phyloP scores from a whole-genome alignment of 192 early-diverging fungal species.

The Coemansia sp. region DNA sequence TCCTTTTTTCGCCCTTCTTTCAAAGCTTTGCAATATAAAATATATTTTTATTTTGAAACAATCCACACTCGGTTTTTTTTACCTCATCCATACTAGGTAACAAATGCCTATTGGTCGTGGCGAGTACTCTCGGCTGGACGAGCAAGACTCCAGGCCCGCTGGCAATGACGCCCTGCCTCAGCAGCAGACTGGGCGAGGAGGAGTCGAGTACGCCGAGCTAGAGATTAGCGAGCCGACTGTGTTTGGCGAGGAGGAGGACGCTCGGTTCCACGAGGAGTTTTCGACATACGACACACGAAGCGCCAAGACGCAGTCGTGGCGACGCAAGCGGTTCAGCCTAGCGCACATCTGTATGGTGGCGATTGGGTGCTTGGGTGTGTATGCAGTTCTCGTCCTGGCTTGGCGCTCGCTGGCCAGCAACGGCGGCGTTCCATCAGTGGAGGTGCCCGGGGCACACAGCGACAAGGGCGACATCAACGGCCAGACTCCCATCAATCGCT shows the following conservation, averaged over 20 bases:
- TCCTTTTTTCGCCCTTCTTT: too few species aligned
- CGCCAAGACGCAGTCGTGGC: slow-evolving; percentile 28
- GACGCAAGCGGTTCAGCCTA: slow-evolving; percentile 42
- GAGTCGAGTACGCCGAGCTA: slow-evolving; percentile 35
- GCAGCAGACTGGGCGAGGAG: slow-evolving; percentile 2
- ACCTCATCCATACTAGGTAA: background rate
- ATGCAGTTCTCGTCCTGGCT: slow-evolving; percentile 11
- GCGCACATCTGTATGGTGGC: slow-evolving; percentile 29
- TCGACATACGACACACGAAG: slow-evolving; percentile 28
- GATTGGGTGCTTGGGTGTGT: slow-evolving; percentile 35
- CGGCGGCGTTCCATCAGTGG: background rate
- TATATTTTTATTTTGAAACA: too few species aligned
- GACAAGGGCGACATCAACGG: background rate
- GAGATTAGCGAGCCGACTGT: slow-evolving; percentile 19
- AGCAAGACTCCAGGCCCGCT: background rate
- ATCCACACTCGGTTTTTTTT: background rate
- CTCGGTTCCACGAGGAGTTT: slow-evolving; percentile 44
- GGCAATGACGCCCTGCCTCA: background rate
- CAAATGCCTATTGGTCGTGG: background rate
- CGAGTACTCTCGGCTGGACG: slow-evolving; percentile 4
- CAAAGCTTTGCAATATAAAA: too few species aligned
- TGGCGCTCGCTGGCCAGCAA: slow-evolving; percentile 17
- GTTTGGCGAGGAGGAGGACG: slow-evolving; percentile 47
- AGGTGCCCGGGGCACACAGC: background rate
- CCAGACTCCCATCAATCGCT: slow-evolving; percentile 17